phyloP scores from a whole-genome alignment of 805 yeast species.

The Suhomyces xylopsoci region DNA sequence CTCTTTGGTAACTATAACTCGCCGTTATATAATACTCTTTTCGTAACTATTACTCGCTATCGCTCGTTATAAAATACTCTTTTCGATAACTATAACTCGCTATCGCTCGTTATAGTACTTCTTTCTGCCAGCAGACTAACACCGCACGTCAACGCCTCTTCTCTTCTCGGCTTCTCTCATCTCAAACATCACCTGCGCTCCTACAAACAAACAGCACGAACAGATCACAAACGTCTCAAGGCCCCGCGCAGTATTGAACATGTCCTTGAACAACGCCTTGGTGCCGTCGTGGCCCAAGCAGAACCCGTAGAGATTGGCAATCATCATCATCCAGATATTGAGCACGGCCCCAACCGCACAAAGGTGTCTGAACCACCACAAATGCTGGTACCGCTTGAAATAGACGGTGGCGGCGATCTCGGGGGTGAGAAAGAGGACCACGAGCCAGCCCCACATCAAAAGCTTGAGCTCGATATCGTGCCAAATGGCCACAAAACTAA shows the following conservation, averaged over 20 bases:
- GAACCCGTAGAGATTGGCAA: constrained; percentile 92
- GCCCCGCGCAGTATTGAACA: constrained; percentile 73
- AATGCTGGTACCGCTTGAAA: constrained; percentile 37
- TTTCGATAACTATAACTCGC: too few relatives aligned
- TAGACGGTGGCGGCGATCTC: constrained; percentile 64
- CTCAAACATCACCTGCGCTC: constrained; percentile 92
- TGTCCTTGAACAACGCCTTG: constrained; percentile 55
- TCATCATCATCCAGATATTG: constrained; percentile 97
- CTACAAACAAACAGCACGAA: constrained; percentile 70
- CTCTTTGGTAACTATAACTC: too few relatives aligned
- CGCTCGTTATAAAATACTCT: too few relatives aligned
- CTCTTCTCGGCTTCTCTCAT: constrained; percentile 82
- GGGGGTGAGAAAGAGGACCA: constrained; percentile 83
- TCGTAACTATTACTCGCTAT: too few relatives aligned
- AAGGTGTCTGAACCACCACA: constrained; percentile 73
- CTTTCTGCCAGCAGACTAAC: constrained; percentile 37
- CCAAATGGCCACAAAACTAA: constrained; percentile 96
- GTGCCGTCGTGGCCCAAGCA: constrained; percentile 91
- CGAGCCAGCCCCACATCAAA: constrained; percentile 93
- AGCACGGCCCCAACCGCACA: constrained; percentile 86
- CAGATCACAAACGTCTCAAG: constrained; percentile 59
- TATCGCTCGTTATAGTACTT: too few relatives aligned
- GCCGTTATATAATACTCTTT: too few relatives aligned
- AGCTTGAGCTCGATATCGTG: constrained; percentile 90
- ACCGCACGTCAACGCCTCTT: constrained; percentile 76